phyloP scores from a whole-genome alignment of 2,329 filamentous ascomycete genomes.

The Penicillium psychrosexuale region DNA sequence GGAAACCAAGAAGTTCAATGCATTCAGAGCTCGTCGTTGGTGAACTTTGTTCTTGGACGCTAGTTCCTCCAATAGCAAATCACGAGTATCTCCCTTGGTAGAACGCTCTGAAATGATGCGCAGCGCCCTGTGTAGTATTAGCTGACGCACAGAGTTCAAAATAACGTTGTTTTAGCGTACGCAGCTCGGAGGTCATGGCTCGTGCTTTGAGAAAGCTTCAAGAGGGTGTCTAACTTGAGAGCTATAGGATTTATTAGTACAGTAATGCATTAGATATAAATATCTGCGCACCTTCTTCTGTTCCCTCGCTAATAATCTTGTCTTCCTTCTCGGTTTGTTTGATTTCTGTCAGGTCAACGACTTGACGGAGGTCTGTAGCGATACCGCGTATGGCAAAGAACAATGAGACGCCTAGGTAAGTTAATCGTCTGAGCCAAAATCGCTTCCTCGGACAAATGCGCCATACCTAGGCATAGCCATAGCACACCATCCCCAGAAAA shows the following conservation, averaged over 20 bases:
- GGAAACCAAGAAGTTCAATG: constrained; percentile 44
- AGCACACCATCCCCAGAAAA: constrained; percentile 37
- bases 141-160: constrained; percentile 41
- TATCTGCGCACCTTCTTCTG: constrained; percentile 58
- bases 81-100: constrained; percentile 39
- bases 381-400: constrained; percentile 55
- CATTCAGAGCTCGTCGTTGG: constrained; percentile 42
- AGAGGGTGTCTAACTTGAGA: constrained; percentile 62
- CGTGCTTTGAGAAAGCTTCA: constrained; percentile 66
- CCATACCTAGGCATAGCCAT: constrained; percentile 40
- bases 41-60: constrained; percentile 37
- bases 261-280: neutral
- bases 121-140: constrained; percentile 52
- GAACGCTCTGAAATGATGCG: constrained; percentile 48
- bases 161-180: constrained; percentile 48
- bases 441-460: rapidly evolving
- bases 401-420: constrained; percentile 35
- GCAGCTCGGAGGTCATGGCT: constrained; percentile 71
- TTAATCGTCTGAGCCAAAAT: neutral
- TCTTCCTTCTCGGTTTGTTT: constrained; percentile 63
- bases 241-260: constrained; percentile 38
- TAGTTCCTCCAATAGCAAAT: constrained; percentile 43
- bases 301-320: constrained; percentile 71
- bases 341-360: constrained; percentile 55
- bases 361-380: constrained; percentile 50